Evolutionary conservation across 2,329 filamentous ascomycete genomes (phyloP).

Genomic region (Sporothrix brunneoviolacea): DNA sequence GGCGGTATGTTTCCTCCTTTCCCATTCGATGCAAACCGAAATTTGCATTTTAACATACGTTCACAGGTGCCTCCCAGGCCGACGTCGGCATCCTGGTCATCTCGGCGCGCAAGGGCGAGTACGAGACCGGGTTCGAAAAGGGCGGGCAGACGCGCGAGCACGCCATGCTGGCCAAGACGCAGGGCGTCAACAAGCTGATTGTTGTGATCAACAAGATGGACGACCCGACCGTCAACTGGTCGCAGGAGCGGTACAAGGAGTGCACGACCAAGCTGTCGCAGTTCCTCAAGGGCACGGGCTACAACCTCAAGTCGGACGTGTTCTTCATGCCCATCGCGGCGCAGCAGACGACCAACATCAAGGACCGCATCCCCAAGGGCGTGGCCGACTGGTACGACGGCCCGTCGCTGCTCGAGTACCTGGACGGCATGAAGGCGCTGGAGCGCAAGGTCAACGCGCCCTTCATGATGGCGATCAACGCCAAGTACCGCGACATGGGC

Average conservation of each 20-base stretch:
- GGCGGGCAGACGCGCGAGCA: slow-evolving; percentile 89
- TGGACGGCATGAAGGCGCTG: slow-evolving; percentile 62
- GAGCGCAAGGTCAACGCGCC: slow-evolving; percentile 95
- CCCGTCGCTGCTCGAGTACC: slow-evolving; percentile 86
- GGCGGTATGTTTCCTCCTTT: no score
- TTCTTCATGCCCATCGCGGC: slow-evolving; percentile 96
- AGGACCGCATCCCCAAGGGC: slow-evolving; percentile 73
- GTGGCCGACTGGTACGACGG: slow-evolving; percentile 78
- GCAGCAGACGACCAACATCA: slow-evolving; percentile 79
- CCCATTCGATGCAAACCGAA: no score
- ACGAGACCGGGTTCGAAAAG: slow-evolving; percentile 95
- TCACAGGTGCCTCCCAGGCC: slow-evolving; percentile 80
- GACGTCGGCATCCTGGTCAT: slow-evolving; percentile 95
- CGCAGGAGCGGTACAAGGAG: slow-evolving; percentile 84
- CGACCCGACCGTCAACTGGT: slow-evolving; percentile 93
- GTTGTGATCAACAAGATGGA: slow-evolving; percentile 99
- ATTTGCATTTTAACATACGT: no score
- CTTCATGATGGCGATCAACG: slow-evolving; percentile 98
- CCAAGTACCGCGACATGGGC: slow-evolving; percentile 95
- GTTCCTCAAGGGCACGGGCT: slow-evolving; percentile 88
- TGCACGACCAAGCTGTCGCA: slow-evolving; percentile 80
- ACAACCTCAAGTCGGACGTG: slow-evolving; percentile 89
- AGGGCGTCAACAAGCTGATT: slow-evolving; percentile 93
- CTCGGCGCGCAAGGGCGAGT: slow-evolving; percentile 93
- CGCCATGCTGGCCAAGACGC: slow-evolving; percentile 94